These are phyloP conservation scores for Aspergillus uvarum DNA, from an alignment of 2,329 filamentous ascomycete genomes.

Conservation along the genomic window DNA sequence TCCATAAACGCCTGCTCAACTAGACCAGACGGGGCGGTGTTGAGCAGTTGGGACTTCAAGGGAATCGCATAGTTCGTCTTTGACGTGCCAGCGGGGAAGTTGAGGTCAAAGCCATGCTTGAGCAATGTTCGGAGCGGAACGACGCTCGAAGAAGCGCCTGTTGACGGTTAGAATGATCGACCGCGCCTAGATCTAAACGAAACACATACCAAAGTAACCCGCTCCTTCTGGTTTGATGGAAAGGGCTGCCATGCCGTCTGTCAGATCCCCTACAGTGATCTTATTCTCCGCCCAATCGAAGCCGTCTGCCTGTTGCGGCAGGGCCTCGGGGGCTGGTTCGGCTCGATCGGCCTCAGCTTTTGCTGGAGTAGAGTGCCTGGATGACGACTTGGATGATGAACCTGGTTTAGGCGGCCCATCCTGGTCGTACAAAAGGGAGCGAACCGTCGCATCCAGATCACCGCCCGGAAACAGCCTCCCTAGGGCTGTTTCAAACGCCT, in stretches of 20 bases:
- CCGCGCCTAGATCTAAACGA: not conserved
- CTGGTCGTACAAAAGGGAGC: conserved; percentile 39
- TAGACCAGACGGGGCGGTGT: conserved; percentile 39
- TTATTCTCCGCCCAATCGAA: conserved; percentile 43
- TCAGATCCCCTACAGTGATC: conserved; percentile 39
- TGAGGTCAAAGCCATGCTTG: conserved; percentile 42
- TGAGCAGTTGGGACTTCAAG: conserved; percentile 39
- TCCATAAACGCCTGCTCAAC: conserved; percentile 46
- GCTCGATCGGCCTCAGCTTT: conserved; percentile 35
- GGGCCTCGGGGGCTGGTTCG: conserved; percentile 45
- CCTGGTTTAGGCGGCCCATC: conserved; percentile 30
- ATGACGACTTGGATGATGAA: conserved; percentile 39
- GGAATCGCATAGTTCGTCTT: conserved; percentile 28
- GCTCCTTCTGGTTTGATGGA: conserved; percentile 42
- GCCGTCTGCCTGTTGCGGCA: conserved; percentile 41
- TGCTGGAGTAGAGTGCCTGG: conserved; percentile 38
- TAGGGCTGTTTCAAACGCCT: conserved; percentile 40
- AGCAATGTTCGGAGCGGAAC: conserved; percentile 40
- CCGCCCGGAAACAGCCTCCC: conserved; percentile 41
- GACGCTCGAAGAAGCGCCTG: conserved; percentile 42
- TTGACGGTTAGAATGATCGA: not conserved
- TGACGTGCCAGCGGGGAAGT: conserved; percentile 33
- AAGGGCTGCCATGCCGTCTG: conserved; percentile 43
- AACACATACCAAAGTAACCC: conserved; percentile 38
- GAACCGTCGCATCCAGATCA: conserved; percentile 41